Percentiles rank a stretch among this genome's conserved stretches.
phyloP scores from a whole-genome alignment of 2,329 filamentous ascomycete genomes.

The Colletotrichum simmondsii region DNA sequence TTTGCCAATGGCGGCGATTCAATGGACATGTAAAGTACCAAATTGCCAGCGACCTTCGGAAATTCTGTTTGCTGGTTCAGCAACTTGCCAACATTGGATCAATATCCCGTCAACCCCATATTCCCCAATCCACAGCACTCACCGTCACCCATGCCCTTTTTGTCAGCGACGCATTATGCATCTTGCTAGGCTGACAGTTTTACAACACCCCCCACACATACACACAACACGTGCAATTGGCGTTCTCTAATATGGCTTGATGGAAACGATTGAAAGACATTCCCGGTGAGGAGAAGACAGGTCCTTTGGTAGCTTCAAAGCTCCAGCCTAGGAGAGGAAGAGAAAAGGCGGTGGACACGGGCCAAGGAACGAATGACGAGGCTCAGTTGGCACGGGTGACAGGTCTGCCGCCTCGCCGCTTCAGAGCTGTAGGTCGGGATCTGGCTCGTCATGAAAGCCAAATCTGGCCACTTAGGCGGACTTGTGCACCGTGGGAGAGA shows the following conservation, averaged over 20 bases:
- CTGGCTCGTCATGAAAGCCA: conserved; percentile 22
- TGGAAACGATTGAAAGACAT: conserved; percentile 44
- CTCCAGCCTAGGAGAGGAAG: conserved; percentile 62
- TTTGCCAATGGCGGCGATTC: conserved; percentile 80
- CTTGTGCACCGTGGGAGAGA: conserved; percentile 10
- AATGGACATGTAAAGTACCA: conserved; percentile 69
- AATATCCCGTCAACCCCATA: conserved; percentile 1
- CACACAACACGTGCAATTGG: conserved; percentile 33
- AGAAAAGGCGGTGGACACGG: conserved; percentile 23
- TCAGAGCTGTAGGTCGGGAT: conserved; percentile 16
- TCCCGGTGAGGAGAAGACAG: conserved; percentile 45
- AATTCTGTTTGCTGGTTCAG: conserved; percentile 13
- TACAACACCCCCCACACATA: conserved; percentile 36
- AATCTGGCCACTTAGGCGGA: conserved; percentile 24
- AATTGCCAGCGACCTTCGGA: conserved; percentile 16
- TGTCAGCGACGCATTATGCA: conserved; percentile 22
- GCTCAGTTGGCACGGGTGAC: conserved; percentile 19
- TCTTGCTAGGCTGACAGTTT: conserved; percentile 26
- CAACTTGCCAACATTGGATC: background rate
- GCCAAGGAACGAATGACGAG: conserved; percentile 18
- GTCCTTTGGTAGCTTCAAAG: conserved; percentile 74
- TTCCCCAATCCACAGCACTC: conserved; percentile 18
- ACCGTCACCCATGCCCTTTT: conserved; percentile 22
- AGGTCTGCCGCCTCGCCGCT: conserved; percentile 22
- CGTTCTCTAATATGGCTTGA: conserved; percentile 50